phyloP scores from a whole-genome alignment of 202 grass and related monocot species.

The Musa balbisiana region DNA sequence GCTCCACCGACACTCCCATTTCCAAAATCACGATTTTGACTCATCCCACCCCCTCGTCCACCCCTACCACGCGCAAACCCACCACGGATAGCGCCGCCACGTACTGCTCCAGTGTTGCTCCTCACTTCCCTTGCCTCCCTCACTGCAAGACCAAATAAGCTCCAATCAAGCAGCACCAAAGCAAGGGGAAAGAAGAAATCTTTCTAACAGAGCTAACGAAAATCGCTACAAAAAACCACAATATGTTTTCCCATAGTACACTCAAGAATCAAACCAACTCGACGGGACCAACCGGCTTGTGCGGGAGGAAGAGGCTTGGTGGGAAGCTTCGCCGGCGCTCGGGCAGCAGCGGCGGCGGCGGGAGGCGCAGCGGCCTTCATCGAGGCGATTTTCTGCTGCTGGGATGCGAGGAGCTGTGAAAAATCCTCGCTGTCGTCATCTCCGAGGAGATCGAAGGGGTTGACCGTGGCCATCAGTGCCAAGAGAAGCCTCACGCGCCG shows the following conservation, averaged over 20 bases:
- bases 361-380: slow-evolving; percentile 37
- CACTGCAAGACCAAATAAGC: slow-evolving; percentile 26
- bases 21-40: slow-evolving; percentile 31
- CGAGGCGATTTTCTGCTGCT: slow-evolving; percentile 45
- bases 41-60: slow-evolving; percentile 32
- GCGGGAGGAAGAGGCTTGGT: slow-evolving; percentile 53
- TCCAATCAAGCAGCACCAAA: background rate
- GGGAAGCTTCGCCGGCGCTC: slow-evolving; percentile 43
- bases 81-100: slow-evolving; percentile 38
- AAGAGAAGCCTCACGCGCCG: background rate
- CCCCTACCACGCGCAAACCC: slow-evolving; percentile 56
- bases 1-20: slow-evolving; percentile 37
- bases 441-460: slow-evolving; percentile 85
- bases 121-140: slow-evolving; percentile 53
- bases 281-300: slow-evolving; percentile 47
- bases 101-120: slow-evolving; percentile 33
- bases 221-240: background rate
- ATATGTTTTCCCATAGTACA: background rate
- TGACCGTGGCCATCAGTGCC: slow-evolving; percentile 39
- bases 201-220: background rate
- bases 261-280: background rate
- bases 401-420: slow-evolving; percentile 50
- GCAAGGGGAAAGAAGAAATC: background rate
- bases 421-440: slow-evolving; percentile 76
- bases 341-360: slow-evolving; percentile 8